Conservation (phyloP, 768 basidiomycete species). For the Hericium erinaceus region DNA sequence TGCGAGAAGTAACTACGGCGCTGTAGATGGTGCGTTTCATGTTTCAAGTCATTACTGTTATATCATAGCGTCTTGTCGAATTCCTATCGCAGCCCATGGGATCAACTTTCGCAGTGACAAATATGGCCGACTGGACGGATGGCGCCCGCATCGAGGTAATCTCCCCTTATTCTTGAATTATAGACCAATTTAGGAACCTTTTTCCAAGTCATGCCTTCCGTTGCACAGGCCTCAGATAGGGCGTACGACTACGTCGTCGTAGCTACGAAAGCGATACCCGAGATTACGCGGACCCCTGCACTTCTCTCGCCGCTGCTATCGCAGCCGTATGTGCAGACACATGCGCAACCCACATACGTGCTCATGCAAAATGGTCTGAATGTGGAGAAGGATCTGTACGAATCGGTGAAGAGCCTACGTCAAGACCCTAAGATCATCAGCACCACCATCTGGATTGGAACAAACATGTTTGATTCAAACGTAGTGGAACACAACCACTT, state of each 20-base stretch:
- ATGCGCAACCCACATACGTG: conserved; percentile 49
- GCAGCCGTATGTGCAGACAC: conserved; percentile 32
- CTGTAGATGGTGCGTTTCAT: conserved; percentile 32
- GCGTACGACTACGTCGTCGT: conserved; percentile 58
- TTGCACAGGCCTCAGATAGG: conserved; percentile 50
- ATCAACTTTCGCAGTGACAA: neutral
- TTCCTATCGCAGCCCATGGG: neutral
- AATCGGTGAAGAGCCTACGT: conserved; percentile 26
- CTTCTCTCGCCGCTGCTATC: conserved; percentile 50
- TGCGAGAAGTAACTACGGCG: conserved; percentile 60
- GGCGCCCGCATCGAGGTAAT: neutral
- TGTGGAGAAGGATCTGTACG: conserved; percentile 58
- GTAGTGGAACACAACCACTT: conserved; percentile 42
- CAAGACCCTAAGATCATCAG: conserved; percentile 43
- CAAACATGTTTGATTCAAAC: conserved; percentile 38
- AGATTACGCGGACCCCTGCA: conserved; percentile 44
- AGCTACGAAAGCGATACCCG: conserved; percentile 65
- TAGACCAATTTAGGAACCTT: neutral
- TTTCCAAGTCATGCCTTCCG: conserved; percentile 44
- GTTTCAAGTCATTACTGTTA: neutral
- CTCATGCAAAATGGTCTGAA: conserved; percentile 66
- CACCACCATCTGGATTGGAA: conserved; percentile 44
- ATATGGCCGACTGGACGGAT: neutral
- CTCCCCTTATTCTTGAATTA: neutral
- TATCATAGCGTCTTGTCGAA: neutral